Percentiles rank a stretch among this genome's conserved stretches.
Conservation (phyloP, 768 basidiomycete genomes). For the Clavulina sp. region DNA sequence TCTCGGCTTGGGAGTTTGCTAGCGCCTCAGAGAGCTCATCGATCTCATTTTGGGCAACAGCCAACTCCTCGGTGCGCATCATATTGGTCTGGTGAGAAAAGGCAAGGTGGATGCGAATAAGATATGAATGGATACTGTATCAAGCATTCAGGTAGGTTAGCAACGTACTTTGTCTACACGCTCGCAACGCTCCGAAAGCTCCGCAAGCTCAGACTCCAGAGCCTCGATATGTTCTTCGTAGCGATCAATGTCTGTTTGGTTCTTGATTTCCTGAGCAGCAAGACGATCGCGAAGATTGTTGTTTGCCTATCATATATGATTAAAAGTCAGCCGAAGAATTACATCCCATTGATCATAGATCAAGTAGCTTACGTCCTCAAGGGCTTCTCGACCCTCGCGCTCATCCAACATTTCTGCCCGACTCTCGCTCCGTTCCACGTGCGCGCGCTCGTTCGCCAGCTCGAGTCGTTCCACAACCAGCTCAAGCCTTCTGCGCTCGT, state of each 20-base stretch:
- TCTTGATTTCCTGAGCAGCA: constrained; percentile 65
- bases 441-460: constrained; percentile 36
- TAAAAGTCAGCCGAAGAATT: constrained; percentile 14
- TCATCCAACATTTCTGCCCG: constrained; percentile 54
- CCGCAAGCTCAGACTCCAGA: constrained; percentile 1
- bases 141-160: constrained; percentile 15
- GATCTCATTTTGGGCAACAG: constrained; percentile 50
- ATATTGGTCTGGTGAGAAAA: constrained; percentile 37
- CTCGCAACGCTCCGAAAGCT: constrained; percentile 7
- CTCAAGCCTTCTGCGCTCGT: background rate
- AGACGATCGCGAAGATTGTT: constrained; percentile 59
- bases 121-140: too few species aligned
- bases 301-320: constrained; percentile 27
- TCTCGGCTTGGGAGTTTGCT: constrained; percentile 40
- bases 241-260: constrained; percentile 31
- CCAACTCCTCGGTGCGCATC: constrained; percentile 55
- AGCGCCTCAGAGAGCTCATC: constrained; percentile 58
- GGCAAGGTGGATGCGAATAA: constrained; percentile 7
- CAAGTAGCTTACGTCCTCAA: constrained; percentile 28
- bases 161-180: constrained; percentile 12
- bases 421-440: constrained; percentile 53
- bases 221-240: constrained; percentile 10
- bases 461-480: background rate
- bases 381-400: constrained; percentile 53
- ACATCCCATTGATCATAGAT: background rate